Percentiles rank a stretch among this genome's conserved stretches.
Evolutionary conservation across 768 basidiomycete species (phyloP).

Genomic region (Naematelia aurantialba): DNA sequence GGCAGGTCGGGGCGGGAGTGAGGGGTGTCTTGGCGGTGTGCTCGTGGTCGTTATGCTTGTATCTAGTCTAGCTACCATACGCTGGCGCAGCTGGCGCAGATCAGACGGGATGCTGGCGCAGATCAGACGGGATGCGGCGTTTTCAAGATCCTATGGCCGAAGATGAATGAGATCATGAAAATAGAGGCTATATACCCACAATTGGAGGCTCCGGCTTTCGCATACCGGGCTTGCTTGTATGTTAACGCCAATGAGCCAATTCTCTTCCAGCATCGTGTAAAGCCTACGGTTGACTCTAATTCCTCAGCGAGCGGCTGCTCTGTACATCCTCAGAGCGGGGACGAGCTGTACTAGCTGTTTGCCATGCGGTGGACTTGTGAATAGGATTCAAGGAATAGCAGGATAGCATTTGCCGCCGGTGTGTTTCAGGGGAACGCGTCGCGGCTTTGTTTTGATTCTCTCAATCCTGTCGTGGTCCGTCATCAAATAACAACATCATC

Average conservation of each 20-base stretch:
- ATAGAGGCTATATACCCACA: not conserved
- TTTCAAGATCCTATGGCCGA: not conserved
- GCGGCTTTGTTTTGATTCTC: not conserved
- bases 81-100: too few relatives aligned
- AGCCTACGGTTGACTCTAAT: too few relatives aligned
- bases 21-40: too few relatives aligned
- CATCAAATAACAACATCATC: not conserved
- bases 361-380: not conserved
- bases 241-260: too few relatives aligned
- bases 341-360: not conserved
- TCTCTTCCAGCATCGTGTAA: too few relatives aligned
- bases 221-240: not conserved
- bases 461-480: too few relatives aligned
- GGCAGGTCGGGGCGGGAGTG: too few relatives aligned
- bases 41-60: too few relatives aligned
- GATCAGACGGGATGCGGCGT: not conserved
- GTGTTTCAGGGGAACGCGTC: not conserved
- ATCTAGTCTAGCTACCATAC: too few relatives aligned
- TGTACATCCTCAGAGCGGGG: too few relatives aligned
- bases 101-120: too few relatives aligned
- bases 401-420: not conserved
- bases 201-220: not conserved
- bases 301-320: too few relatives aligned
- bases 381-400: not conserved
- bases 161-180: not conserved